These are phyloP conservation scores for Senna tora DNA, from an alignment of 306 rosid species.

Conservation along the genomic window DNA sequence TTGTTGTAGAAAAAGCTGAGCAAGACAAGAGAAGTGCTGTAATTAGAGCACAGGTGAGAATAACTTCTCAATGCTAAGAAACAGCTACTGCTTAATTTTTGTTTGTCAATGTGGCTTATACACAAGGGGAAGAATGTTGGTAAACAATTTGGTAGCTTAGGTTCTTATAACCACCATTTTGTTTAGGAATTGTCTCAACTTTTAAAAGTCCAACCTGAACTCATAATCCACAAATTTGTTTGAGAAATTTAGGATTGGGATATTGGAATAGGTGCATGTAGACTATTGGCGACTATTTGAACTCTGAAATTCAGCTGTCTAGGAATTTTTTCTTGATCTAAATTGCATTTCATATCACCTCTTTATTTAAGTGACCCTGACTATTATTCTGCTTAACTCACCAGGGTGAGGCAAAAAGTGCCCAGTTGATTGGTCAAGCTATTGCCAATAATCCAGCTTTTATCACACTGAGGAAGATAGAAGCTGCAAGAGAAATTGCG, in stretches of 20 bases:
- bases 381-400: slow-evolving; percentile 16
- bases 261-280: too few relatives aligned
- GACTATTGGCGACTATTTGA: too few relatives aligned
- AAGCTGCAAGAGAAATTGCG: slow-evolving; percentile 92
- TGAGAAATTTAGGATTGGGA: not conserved
- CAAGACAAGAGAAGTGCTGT: slow-evolving; percentile 85
- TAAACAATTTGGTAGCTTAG: slow-evolving; percentile 13
- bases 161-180: slow-evolving; percentile 14
- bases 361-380: not conserved
- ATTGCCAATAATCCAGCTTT: slow-evolving; percentile 87
- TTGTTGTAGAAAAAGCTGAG: slow-evolving; percentile 85
- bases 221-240: not conserved
- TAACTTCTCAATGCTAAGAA: slow-evolving; percentile 19
- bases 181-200: not conserved
- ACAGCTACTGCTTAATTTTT: slow-evolving; percentile 24
- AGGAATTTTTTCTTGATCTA: not conserved
- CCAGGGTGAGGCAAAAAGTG: slow-evolving; percentile 92
- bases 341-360: not conserved
- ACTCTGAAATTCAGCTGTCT: not conserved
- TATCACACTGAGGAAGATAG: slow-evolving; percentile 79
- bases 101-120: not conserved
- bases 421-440: slow-evolving; percentile 79
- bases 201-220: slow-evolving; percentile 17
- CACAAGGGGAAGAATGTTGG: not conserved
- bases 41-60: slow-evolving; percentile 80